phyloP scores from a whole-genome alignment of 208 protist genomes.

The Trypanosoma platydactyli region DNA sequence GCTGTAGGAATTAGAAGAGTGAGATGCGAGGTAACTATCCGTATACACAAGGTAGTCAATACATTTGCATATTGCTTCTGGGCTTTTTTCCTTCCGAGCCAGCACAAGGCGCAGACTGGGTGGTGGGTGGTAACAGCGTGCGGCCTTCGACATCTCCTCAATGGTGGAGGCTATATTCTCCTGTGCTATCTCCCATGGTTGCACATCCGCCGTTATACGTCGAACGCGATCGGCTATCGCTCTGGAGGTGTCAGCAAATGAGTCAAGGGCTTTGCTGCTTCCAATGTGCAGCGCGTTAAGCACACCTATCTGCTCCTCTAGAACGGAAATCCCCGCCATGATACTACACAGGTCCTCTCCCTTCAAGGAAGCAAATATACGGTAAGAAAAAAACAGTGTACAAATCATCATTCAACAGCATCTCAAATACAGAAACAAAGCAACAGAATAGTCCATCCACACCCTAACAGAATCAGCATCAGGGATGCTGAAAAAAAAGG shows the following conservation, averaged over 20 bases:
- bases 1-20: conserved; percentile 65
- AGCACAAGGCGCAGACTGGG: conserved; percentile 64
- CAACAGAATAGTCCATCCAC: no score
- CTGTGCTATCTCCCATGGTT: conserved; percentile 83
- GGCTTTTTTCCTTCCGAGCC: conserved; percentile 50
- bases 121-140: conserved; percentile 84
- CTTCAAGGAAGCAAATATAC: no score
- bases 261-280: conserved; percentile 74
- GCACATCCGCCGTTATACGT: conserved; percentile 72
- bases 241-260: conserved; percentile 80
- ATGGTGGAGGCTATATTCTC: conserved; percentile 87
- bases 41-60: conserved; percentile 90
- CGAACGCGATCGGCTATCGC: conserved; percentile 62
- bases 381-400: no score
- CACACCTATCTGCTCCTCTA: conserved; percentile 74
- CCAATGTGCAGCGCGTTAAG: conserved; percentile 65
- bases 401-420: no score
- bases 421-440: no score
- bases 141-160: conserved; percentile 81
- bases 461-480: no score
- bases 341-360: neutral
- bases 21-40: conserved; percentile 70
- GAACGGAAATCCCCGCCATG: conserved; percentile 52
- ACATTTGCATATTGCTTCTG: conserved; percentile 60
- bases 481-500: no score